Evolutionary conservation across 345 rosid genomes (phyloP), one percentile per base, ranked within the genome.

Genomic region (Crucihimalaya himalaica): DNA sequence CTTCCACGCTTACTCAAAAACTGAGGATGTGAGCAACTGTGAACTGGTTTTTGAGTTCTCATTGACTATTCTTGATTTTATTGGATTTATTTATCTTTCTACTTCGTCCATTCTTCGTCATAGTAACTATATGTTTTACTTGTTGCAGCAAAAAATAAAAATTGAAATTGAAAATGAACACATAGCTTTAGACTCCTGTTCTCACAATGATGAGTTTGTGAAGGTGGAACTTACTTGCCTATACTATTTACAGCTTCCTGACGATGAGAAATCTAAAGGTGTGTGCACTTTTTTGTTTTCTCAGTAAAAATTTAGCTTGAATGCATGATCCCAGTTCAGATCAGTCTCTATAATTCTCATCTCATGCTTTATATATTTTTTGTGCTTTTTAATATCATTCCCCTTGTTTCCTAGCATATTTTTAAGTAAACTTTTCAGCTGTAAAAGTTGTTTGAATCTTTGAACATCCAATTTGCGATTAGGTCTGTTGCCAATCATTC

Each of bases 401-500:
- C 25, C 61, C 35, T 15, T 51, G 23, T 66, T 48, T 4, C 60
- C 5, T 32, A 16, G 14, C 39, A 31, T 29, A 42, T 43, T 28
- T 43, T 31, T 18, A 55, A 54, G 46, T 42, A 21, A 46, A 32
- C 2, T 4, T 11, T 32, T 73, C 29, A 27, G 21, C 45, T 64
- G 48, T 14, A 32, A 37, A 29, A 63, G 65, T 19, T 70, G 3
- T 56, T 23, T 61, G 39, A 57, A 52, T 53, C 39, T 78, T 72
- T 68, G 45, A 66, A 54, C 66, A 48, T 68, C 34, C 53, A 43
- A 69, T 50, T 67, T 72, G 25, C 8, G 48, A 23, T 76, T 56
- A 95, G 97, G 99, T 84, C 83, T 95, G 63, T 70, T 95, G 84
- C 99, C 97, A 68, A 88, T 92, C 78, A 85, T 95, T 79, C 87